Evolutionary conservation across 2,329 filamentous ascomycete genomes (phyloP).

Genomic region (Septoria linicola): DNA sequence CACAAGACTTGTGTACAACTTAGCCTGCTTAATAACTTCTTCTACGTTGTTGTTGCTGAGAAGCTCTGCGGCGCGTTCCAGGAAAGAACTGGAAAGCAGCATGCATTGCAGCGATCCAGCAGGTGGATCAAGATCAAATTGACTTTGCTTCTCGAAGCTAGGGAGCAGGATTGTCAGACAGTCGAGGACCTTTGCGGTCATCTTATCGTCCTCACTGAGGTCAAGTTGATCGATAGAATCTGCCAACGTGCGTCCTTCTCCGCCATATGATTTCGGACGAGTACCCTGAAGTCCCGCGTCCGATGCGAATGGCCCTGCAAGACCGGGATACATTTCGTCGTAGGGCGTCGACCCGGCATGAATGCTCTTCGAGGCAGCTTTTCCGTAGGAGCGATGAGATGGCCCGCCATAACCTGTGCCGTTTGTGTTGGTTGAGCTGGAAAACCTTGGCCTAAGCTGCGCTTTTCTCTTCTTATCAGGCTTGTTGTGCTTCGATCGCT

Average conservation of each 20-base stretch:
- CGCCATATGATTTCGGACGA: background rate
- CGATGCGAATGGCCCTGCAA: too few species aligned
- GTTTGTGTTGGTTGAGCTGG: background rate
- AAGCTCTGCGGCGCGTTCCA: slow-evolving; percentile 42
- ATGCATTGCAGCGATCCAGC: slow-evolving; percentile 33
- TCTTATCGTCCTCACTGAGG: slow-evolving; percentile 22
- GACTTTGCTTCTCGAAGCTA: slow-evolving; percentile 21
- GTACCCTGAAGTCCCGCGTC: background rate
- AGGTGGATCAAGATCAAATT: slow-evolving; percentile 38
- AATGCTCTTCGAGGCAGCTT: too few species aligned
- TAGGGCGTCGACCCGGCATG: too few species aligned
- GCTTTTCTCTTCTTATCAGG: slow-evolving; percentile 8
- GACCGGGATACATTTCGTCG: too few species aligned
- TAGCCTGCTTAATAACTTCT: slow-evolving; percentile 37
- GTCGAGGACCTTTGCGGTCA: slow-evolving; percentile 21
- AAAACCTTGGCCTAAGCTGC: background rate
- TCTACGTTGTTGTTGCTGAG: slow-evolving; percentile 45
- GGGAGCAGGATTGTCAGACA: slow-evolving; percentile 31
- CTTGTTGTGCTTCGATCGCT: slow-evolving; percentile 21
- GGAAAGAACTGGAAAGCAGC: slow-evolving; percentile 40
- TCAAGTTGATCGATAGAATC: background rate
- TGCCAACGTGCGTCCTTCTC: too few species aligned
- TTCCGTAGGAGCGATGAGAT: too few species aligned
- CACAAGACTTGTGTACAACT: slow-evolving; percentile 43
- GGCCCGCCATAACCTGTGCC: slow-evolving; percentile 13